phyloP scores from a whole-genome alignment of 2,329 filamentous ascomycete species.

The Shiraia bambusicola region DNA sequence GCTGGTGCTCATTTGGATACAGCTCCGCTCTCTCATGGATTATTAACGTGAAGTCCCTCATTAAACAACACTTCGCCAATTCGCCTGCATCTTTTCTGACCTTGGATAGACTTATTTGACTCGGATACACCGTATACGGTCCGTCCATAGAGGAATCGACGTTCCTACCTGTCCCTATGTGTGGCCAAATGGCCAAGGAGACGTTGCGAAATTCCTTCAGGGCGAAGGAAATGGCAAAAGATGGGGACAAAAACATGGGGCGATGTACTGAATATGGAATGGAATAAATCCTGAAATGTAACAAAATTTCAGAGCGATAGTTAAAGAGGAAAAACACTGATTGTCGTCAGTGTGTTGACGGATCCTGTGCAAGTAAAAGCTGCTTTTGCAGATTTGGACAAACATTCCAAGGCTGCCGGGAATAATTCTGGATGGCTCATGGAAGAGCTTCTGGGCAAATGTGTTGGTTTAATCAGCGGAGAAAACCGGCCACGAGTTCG shows the following conservation, averaged over 20 bases:
- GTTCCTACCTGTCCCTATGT: slow-evolving; percentile 23
- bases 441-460: slow-evolving; percentile 45
- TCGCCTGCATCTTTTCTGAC: too few species aligned
- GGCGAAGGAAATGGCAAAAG: slow-evolving; percentile 34
- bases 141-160: neutral
- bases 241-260: slow-evolving; percentile 39
- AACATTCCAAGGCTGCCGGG: slow-evolving; percentile 45
- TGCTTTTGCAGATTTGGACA: slow-evolving; percentile 48
- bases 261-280: slow-evolving; percentile 38
- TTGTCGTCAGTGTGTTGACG: too few species aligned
- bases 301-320: neutral
- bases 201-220: slow-evolving; percentile 45
- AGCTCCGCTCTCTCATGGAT: too few species aligned
- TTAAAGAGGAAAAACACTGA: too few species aligned
- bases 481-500: slow-evolving; percentile 23
- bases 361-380: too few species aligned
- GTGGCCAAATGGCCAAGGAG: slow-evolving; percentile 28
- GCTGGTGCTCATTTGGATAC: too few species aligned
- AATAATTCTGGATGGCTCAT: slow-evolving; percentile 47
- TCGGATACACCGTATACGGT: neutral
- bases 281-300: slow-evolving; percentile 47
- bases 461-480: slow-evolving; percentile 43
- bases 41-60: too few species aligned
- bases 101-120: neutral
- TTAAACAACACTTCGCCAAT: too few species aligned